Base-by-base conservation (phyloP, 208 protist genomes). In the Leishmania turanica region DNA sequence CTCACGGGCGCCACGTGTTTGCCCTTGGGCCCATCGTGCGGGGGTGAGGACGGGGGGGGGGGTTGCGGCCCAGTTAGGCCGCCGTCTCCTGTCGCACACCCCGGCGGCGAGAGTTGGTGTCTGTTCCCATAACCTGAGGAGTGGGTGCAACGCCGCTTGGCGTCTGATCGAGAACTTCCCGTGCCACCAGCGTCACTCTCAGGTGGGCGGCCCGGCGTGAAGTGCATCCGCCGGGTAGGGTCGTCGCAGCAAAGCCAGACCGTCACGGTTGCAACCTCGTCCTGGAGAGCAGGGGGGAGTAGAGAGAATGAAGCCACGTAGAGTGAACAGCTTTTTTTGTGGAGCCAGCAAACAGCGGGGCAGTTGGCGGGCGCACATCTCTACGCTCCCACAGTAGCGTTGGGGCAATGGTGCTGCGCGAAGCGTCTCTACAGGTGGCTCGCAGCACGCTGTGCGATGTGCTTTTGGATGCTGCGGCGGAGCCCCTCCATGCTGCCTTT, bases 401-500 rank as follows among this genome's bases (percentile, higher is more conserved):
- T 27, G 21, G 21, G n/a, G 9, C 21, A 34, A 65, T 37, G n/a
- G 21, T 37, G 60, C n/a, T 34, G 21, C 2, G 60, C 3, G n/a
- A 21, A 65, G 54, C 47, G 0, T 53, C 9, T 0, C 70, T 58
- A 86, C 40, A 88, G 64, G 42, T 72, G 75, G 64, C 82, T 85
- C 49, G 78, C 65, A n/a, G 84, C 47, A 34, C 69, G 60, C 75
- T 76, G 58, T 11, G 53, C 31, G 54, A 86, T 78, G 65, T 82
- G 27, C 47, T 81, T 85, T 51, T 87, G 82, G 11, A 94, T 87
- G 3, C 73, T 70, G 40, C 76, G 69, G 6, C 91, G 90, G 78
- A 96, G 81, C 60, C 68, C 54, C 49, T 87, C 82, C 47, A 86
- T 88, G 65, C 73, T 87, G 62, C 70, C 74, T 66, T 88, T 90